Percentiles rank a stretch among this genome's conserved stretches.
Conservation (phyloP, 2,329 filamentous ascomycete genomes). For the Graphiopsis chlorocephala region DNA sequence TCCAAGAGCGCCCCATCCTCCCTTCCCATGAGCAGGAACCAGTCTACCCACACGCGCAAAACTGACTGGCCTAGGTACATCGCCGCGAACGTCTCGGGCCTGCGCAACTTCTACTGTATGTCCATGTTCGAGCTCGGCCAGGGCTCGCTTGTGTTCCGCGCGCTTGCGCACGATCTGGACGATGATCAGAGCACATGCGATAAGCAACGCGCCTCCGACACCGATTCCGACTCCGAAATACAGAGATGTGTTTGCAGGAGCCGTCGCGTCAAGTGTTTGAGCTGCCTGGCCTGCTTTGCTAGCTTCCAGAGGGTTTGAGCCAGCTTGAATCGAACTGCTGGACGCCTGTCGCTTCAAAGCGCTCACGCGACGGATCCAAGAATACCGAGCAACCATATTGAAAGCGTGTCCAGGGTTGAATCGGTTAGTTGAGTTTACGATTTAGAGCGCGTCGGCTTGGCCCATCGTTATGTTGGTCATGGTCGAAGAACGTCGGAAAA, state of each 20-base stretch:
- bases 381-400: not conserved
- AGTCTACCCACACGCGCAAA: conserved; percentile 21
- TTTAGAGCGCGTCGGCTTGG: not conserved
- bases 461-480: not conserved
- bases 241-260: conserved; percentile 17
- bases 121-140: conserved; percentile 29
- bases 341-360: conserved; percentile 8
- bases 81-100: not conserved
- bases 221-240: conserved; percentile 31
- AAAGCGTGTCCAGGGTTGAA: not conserved
- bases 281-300: not conserved
- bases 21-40: conserved; percentile 28
- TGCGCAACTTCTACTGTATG: conserved; percentile 15
- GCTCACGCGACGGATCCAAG: conserved; percentile 4
- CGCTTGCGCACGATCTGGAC: conserved; percentile 26
- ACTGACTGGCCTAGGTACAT: conserved; percentile 19
- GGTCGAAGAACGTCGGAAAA: not conserved
- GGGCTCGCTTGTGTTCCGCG: conserved; percentile 24
- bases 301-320: conserved; percentile 17
- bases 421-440: not conserved
- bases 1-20: conserved; percentile 41
- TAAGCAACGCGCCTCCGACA: conserved; percentile 27
- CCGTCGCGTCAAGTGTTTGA: conserved; percentile 1
- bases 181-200: conserved; percentile 26
- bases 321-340: conserved; percentile 3